Base-by-base conservation (phyloP, 176 grass and related monocot genomes). In the Coix lacrymajobi region DNA sequence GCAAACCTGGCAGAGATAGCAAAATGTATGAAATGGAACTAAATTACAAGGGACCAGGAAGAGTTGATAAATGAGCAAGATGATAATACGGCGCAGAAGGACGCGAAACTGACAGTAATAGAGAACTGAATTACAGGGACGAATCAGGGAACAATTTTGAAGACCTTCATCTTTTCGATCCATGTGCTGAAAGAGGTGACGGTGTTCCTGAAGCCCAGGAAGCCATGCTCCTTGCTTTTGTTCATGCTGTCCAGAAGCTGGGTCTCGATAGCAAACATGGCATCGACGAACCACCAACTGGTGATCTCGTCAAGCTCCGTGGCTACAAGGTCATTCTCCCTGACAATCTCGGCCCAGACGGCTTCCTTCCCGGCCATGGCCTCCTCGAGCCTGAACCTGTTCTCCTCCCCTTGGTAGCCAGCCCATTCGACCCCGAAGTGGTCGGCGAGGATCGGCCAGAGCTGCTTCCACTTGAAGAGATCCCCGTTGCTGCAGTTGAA, bases 141-240 rank as follows among this genome's bases (percentile, higher is more conserved):
- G 38, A 24, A 82, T 92, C 11, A 97, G 24, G 91, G 94, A 37
- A 97, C 94, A 67, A 94, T 94, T 82, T 88, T 92, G 81, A 62
- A 87, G 84, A 84, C 89, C 82, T 85, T 92, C 64, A 97, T 72
- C 85, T 94, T 97, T 6, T 97, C 89, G 31, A 97, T 87, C 91
- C 94, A 97, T 76, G 81, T 86, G 58, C 79, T 92, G 83, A 97
- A 92, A 33, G 91, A 94, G 62, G 73, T 70, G 44, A 77, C 69
- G 0, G 94, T 88, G 89, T 97, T 97, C 13, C 94, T 68, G 83
- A 97, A 97, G 39, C 94, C 94, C 4, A 97, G 83, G 88, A 97
- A 97, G 0, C 94, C 94, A 16, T 97, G 94, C 70, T 97, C 94
- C 91, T 97, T 97, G 85, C 94, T 97, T 67, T 97, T 97, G 78